phyloP scores from a whole-genome alignment of 2,329 filamentous ascomycete genomes.

The Aschersonia sp. region DNA sequence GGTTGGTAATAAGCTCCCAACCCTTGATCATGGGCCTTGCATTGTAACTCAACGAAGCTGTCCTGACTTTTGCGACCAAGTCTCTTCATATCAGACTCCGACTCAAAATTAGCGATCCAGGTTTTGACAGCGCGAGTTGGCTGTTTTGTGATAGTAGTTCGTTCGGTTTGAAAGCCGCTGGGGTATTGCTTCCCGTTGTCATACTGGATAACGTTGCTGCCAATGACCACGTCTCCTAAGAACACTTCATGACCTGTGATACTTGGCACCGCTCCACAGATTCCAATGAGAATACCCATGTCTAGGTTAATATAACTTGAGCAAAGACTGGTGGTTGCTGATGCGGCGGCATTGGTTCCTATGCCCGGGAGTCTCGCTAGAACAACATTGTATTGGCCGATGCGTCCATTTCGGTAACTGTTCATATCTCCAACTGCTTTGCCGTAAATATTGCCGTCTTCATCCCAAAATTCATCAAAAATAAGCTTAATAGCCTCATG shows the following conservation, averaged over 20 bases:
- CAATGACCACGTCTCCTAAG: conserved; percentile 19
- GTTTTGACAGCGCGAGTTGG: conserved; percentile 9
- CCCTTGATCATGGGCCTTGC: too few relatives aligned
- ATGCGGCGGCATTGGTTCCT: conserved; percentile 14
- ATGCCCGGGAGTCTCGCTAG: conserved; percentile 13
- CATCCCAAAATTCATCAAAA: conserved; percentile 14
- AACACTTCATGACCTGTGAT: conserved; percentile 4
- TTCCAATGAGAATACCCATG: conserved; percentile 21
- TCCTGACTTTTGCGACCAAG: too few relatives aligned
- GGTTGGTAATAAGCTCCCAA: too few relatives aligned
- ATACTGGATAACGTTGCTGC: conserved; percentile 14
- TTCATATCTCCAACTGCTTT: conserved; percentile 12
- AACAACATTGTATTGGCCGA: conserved; percentile 14
- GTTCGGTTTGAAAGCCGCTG: conserved; percentile 10
- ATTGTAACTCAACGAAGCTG: too few relatives aligned
- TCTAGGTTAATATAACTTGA: conserved; percentile 18
- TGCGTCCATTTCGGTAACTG: conserved; percentile 14
- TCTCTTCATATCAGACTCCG: too few relatives aligned
- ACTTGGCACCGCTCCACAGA: conserved; percentile 23
- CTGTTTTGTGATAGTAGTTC: conserved; percentile 14
- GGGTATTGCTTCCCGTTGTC: conserved; percentile 13
- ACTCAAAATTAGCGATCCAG: too few relatives aligned
- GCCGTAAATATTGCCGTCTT: conserved; percentile 7
- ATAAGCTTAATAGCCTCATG: conserved; percentile 9
- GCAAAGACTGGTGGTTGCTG: conserved; percentile 12